Percentiles rank a stretch among this genome's conserved stretches.
These are phyloP conservation scores for Euphrasia arctica DNA, from an alignment of 305 asterid genomes.

Conservation along the genomic window DNA sequence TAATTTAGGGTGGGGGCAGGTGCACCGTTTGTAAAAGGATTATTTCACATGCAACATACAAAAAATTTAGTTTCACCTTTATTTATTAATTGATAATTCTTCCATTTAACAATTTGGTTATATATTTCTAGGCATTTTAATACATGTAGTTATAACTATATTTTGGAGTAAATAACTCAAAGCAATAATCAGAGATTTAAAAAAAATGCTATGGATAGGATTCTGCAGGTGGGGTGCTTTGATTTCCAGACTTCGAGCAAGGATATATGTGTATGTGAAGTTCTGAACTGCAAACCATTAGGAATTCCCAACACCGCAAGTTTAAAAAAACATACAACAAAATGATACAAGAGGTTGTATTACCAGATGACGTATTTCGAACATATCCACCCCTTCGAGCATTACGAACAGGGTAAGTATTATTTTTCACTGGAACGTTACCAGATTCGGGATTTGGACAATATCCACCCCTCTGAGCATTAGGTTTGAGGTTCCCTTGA, in stretches of 20 bases:
- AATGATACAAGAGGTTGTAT: constrained; percentile 24
- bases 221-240: constrained; percentile 3
- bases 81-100: background rate
- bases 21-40: background rate
- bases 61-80: background rate
- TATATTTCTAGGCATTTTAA: background rate
- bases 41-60: background rate
- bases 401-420: constrained; percentile 48
- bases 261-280: background rate
- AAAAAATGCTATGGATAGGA: background rate
- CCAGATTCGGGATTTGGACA: constrained; percentile 59
- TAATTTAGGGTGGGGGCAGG: background rate
- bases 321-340: constrained; percentile 16
- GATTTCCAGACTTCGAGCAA: constrained; percentile 5
- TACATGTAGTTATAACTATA: background rate
- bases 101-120: background rate
- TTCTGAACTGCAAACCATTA: background rate
- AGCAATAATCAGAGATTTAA: background rate
- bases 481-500: constrained; percentile 47
- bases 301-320: constrained; percentile 12
- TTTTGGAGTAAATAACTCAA: background rate
- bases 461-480: constrained; percentile 52
- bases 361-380: constrained; percentile 69
- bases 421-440: constrained; percentile 46
- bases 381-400: constrained; percentile 50